Evolutionary conservation across 164 flowering plant genomes (phyloP).

Genomic region (Stephania cephalantha): DNA sequence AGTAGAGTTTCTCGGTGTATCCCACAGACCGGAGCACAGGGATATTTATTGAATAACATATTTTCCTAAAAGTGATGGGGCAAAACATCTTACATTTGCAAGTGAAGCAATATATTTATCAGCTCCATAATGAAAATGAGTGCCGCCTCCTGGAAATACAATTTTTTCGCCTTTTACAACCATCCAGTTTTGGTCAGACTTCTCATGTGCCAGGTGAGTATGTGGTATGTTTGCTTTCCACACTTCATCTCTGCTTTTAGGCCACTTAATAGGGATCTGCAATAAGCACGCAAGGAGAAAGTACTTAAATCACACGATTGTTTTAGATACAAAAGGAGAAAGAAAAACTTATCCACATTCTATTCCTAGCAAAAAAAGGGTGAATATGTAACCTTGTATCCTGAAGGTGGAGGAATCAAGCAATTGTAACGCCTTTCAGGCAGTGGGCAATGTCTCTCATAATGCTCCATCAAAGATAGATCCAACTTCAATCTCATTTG

Average conservation of each 20-base stretch:
- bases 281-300: constrained; percentile 9
- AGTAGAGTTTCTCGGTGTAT: neutral
- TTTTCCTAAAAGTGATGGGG: neutral
- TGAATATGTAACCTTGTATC: constrained; percentile 64
- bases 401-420: constrained; percentile 83
- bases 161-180: constrained; percentile 85
- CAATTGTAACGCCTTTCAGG: constrained; percentile 84
- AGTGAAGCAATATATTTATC: constrained; percentile 69
- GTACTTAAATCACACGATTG: neutral
- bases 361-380: neutral
- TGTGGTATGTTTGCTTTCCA: constrained; percentile 96
- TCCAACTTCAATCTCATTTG: constrained; percentile 82
- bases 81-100: constrained; percentile 57
- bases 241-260: constrained; percentile 84
- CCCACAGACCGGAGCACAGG: neutral
- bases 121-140: constrained; percentile 92
- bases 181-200: constrained; percentile 97
- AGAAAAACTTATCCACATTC: neutral
- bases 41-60: neutral
- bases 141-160: constrained; percentile 87
- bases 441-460: constrained; percentile 82
- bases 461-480: constrained; percentile 82
- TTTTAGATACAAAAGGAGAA: neutral
- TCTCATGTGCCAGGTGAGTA: constrained; percentile 87
- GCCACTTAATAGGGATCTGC: constrained; percentile 92